Conservation (phyloP, 257 asterid genomes). For the Solanum okadae region DNA sequence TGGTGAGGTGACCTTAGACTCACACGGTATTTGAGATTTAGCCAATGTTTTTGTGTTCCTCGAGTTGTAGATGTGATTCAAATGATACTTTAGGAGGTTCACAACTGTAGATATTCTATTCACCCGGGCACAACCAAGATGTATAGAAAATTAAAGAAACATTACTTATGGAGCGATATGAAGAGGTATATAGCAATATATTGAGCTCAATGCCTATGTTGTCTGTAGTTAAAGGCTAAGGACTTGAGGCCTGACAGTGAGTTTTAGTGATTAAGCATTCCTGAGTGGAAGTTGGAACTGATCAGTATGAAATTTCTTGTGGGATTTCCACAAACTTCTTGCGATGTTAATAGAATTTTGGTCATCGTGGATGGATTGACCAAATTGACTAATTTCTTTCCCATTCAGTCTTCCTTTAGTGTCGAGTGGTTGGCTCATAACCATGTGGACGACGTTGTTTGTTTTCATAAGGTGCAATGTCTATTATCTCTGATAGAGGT, state of each 20-base stretch:
- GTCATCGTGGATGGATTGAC: neutral
- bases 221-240: neutral
- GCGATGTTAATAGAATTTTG: neutral
- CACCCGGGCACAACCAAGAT: neutral
- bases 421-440: neutral
- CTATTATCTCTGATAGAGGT: neutral
- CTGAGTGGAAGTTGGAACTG: neutral
- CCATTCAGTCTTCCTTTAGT: neutral
- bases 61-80: neutral
- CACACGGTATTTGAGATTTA: neutral
- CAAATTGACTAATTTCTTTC: neutral
- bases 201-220: neutral
- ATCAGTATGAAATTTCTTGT: neutral
- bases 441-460: neutral
- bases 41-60: neutral
- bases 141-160: neutral
- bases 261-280: neutral
- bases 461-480: neutral
- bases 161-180: neutral
- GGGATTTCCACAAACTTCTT: neutral
- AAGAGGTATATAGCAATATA: neutral
- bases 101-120: neutral
- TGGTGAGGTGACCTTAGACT: neutral
- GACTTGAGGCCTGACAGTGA: neutral
- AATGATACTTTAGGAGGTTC: neutral